These are phyloP conservation scores for Hagleromyces aurorensis DNA, from an alignment of 805 yeast species.

Conservation along the genomic window DNA sequence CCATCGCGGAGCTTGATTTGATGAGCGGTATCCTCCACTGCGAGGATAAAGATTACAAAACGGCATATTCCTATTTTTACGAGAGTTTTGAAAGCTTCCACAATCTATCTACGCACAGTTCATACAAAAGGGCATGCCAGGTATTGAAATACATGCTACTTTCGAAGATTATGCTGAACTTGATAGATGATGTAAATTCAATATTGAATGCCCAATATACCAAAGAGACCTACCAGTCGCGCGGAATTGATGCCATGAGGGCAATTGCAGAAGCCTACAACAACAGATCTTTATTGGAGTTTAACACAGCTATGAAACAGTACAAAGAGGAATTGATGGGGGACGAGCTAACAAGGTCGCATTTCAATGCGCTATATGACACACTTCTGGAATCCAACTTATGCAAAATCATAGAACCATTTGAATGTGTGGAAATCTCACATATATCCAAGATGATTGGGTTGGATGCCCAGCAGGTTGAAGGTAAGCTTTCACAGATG, in stretches of 20 bases:
- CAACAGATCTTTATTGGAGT: constrained; percentile 83
- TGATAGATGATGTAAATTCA: constrained; percentile 76
- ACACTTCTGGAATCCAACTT: constrained; percentile 87
- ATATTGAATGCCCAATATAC: constrained; percentile 69
- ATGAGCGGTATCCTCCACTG: constrained; percentile 95
- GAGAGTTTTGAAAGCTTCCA: constrained; percentile 92
- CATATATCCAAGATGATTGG: constrained; percentile 87
- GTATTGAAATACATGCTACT: constrained; percentile 88
- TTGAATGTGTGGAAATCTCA: constrained; percentile 87
- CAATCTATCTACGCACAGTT: constrained; percentile 35
- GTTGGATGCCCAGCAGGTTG: constrained; percentile 78
- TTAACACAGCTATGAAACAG: constrained; percentile 70
- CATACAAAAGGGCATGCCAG: constrained; percentile 62
- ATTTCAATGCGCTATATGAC: constrained; percentile 88
- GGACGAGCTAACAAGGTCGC: constrained; percentile 84
- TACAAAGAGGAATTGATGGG: constrained; percentile 70
- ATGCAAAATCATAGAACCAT: constrained; percentile 91
- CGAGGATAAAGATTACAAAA: constrained; percentile 92
- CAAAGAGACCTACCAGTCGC: constrained; percentile 59
- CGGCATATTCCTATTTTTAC: constrained; percentile 90
- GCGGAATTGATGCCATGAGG: constrained; percentile 92
- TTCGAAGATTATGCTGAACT: constrained; percentile 86
- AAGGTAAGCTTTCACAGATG: constrained; percentile 93
- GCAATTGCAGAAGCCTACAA: constrained; percentile 86
- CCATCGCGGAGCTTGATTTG: constrained; percentile 90